These are phyloP conservation scores for Orbilia blumenaviensis DNA, from an alignment of 2,329 filamentous ascomycete genomes.

Conservation along the genomic window DNA sequence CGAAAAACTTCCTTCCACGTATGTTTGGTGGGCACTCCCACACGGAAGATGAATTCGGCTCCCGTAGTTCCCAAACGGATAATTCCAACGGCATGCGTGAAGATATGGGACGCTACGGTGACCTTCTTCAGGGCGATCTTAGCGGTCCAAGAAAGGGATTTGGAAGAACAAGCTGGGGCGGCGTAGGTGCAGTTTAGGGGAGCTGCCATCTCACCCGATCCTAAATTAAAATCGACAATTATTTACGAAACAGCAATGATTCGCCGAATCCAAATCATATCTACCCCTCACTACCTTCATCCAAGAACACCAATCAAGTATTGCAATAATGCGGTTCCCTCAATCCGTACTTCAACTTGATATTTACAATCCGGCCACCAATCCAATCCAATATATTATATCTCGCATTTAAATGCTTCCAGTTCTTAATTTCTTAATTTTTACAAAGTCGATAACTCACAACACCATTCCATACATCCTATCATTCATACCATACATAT, in stretches of 20 bases:
- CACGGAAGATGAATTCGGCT: constrained; percentile 4
- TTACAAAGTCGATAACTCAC: neutral
- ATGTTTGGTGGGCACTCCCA: constrained; percentile 41
- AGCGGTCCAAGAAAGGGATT: constrained; percentile 30
- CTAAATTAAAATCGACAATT: no score
- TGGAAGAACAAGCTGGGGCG: constrained; percentile 35
- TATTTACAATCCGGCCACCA: no score
- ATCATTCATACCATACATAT: neutral
- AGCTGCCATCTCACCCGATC: no score
- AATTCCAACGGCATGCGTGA: constrained; percentile 17
- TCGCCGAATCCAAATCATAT: neutral
- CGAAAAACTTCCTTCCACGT: constrained; percentile 27
- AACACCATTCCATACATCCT: no score
- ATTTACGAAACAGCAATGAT: constrained; percentile 30
- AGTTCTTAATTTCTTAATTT: neutral
- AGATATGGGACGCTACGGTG: constrained; percentile 44
- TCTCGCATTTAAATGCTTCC: neutral
- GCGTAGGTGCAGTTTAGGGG: constrained; percentile 33
- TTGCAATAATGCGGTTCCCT: no score
- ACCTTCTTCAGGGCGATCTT: constrained; percentile 41
- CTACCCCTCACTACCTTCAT: no score
- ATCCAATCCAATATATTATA: neutral
- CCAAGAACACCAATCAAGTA: no score
- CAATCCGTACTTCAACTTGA: no score
- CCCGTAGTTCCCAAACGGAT: constrained; percentile 4